Base-by-base conservation (phyloP, 2,329 filamentous ascomycete species). In the Orbilia oligospora region DNA sequence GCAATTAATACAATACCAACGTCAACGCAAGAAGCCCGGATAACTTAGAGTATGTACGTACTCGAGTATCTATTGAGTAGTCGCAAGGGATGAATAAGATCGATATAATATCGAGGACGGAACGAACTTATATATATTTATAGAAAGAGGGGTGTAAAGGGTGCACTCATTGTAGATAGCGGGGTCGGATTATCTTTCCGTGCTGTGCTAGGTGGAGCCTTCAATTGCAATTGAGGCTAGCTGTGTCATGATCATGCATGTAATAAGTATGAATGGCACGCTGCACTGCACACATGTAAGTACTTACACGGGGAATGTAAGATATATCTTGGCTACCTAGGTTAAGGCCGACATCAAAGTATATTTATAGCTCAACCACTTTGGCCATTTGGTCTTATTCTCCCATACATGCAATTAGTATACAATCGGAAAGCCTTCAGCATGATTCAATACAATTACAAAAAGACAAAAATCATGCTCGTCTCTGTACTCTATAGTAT, bases 1-100 rank as follows among this genome's bases (percentile, higher is more conserved):
- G n/a, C n/a, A 82, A 51, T 30, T 6, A 30, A 30, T 30, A 30
- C 27, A 30, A 41, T 41, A 41, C 14, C 38, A 44, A 44, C 38
- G 14, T 44, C 38, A 44, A 44, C 14, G 38, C 33, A 36, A 36
- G 10, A 30, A 6, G n/a, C n/a, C n/a, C n/a, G n/a, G n/a, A n/a
- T n/a, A n/a, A n/a, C n/a, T n/a, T n/a, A n/a, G n/a, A n/a, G n/a
- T n/a, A n/a, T n/a, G n/a, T n/a, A n/a, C n/a, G n/a, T n/a, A n/a
- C n/a, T n/a, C n/a, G n/a, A n/a, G n/a, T n/a, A n/a, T n/a, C n/a
- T n/a, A 8, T 30, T 30, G 8, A 30, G 30, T 41, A 10, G 8
- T 41, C 38, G 16, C 3, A 44, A n/a, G 38, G 38, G 38, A 44
- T 16, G 12, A n/a, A 41, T n/a, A n/a, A n/a, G 3, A 30, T 30